Evolutionary conservation across 805 yeast genomes (phyloP).

Genomic region (Yamadazyma scolyti): DNA sequence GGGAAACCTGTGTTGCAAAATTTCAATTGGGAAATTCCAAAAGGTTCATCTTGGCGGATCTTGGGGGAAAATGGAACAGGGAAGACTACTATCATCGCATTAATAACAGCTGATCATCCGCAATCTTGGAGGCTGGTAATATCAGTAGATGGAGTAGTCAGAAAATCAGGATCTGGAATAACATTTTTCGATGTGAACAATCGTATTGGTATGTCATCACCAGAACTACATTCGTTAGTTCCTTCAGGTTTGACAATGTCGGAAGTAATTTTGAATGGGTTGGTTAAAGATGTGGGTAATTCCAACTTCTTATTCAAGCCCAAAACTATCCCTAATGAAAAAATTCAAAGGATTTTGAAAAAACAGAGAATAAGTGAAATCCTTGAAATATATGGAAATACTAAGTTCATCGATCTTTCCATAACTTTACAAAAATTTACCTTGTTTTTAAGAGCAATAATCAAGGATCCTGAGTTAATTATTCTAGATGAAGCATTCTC

Average conservation of each 20-base stretch:
- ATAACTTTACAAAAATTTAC: slow-evolving; percentile 77
- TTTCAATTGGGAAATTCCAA: slow-evolving; percentile 61
- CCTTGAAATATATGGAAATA: slow-evolving; percentile 34
- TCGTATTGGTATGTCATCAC: slow-evolving; percentile 82
- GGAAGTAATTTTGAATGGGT: slow-evolving; percentile 70
- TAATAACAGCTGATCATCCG: slow-evolving; percentile 93
- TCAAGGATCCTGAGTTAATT: slow-evolving; percentile 73
- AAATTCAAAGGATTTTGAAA: slow-evolving; percentile 3
- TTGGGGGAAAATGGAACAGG: slow-evolving; percentile 92
- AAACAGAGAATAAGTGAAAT: slow-evolving; percentile 16
- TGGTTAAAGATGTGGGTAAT: slow-evolving; percentile 54
- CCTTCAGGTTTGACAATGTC: slow-evolving; percentile 51
- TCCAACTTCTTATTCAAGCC: slow-evolving; percentile 43
- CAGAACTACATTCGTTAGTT: slow-evolving; percentile 88
- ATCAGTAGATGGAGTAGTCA: slow-evolving; percentile 56
- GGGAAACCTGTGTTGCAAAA: slow-evolving; percentile 57
- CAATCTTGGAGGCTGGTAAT: slow-evolving; percentile 85
- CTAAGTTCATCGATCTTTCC: slow-evolving; percentile 49
- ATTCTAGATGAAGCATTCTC: slow-evolving; percentile 92
- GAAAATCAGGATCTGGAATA: slow-evolving; percentile 69
- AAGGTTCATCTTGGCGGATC: slow-evolving; percentile 84
- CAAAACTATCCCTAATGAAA: slow-evolving; percentile 8
- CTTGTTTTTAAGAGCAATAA: slow-evolving; percentile 70
- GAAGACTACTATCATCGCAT: slow-evolving; percentile 79
- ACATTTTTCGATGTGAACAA: slow-evolving; percentile 77